Evolutionary conservation across 176 grass and related monocot species (phyloP).

Genomic region (Avena sativa): DNA sequence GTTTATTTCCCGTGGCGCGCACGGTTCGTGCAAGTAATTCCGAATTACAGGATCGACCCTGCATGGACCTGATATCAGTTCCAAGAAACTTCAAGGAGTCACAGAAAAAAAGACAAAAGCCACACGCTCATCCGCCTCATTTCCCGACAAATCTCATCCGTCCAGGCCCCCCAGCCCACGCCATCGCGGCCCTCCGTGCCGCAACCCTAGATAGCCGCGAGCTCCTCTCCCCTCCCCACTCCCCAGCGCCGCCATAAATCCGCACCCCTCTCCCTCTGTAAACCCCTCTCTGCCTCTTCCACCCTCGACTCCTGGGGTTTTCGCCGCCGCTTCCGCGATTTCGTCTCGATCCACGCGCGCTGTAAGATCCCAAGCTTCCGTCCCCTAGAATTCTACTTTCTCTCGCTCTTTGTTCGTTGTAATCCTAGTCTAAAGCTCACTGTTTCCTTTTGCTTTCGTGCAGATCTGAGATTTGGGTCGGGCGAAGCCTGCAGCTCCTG

Average conservation of each 20-base stretch:
- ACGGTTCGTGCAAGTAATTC: background rate
- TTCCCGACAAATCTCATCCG: background rate
- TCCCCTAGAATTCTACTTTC: background rate
- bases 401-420: background rate
- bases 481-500: slow-evolving; percentile 7
- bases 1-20: background rate
- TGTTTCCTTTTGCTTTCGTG: background rate
- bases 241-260: slow-evolving; percentile 49
- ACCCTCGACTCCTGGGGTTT: slow-evolving; percentile 12
- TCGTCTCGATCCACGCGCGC: background rate
- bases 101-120: background rate
- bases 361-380: background rate
- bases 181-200: slow-evolving; percentile 4
- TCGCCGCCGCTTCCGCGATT: slow-evolving; percentile 32
- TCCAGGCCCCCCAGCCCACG: background rate
- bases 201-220: slow-evolving; percentile 42
- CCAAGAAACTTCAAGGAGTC: background rate
- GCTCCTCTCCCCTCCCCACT: background rate
- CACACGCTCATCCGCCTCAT: background rate
- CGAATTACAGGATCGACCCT: too few relatives aligned
- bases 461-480: slow-evolving; percentile 46
- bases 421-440: background rate
- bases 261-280: background rate
- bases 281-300: slow-evolving; percentile 33
- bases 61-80: background rate